A percentile compares a stretch with the other conserved stretches of the same genome.
phyloP scores from a whole-genome alignment of 2,329 filamentous ascomycete genomes.

The Pseudocercospora eumusae region DNA sequence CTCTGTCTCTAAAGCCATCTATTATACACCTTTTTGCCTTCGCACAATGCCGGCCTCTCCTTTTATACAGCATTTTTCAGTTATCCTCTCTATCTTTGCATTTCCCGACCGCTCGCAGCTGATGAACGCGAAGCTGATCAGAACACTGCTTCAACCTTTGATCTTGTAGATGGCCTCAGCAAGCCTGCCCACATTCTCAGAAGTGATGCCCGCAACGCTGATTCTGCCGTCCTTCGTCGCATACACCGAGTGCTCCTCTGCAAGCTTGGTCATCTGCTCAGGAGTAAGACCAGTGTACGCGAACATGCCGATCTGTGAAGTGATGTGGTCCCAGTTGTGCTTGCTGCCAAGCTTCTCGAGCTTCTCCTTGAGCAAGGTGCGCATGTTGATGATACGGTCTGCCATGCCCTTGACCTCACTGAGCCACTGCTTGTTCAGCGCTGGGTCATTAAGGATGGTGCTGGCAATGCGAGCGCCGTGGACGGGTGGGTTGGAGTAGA shows the following conservation, averaged over 20 bases:
- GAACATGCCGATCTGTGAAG: conserved; percentile 98
- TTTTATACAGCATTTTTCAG: not conserved
- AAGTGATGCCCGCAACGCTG: conserved; percentile 81
- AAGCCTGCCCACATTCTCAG: conserved; percentile 74
- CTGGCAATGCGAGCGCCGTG: conserved; percentile 94
- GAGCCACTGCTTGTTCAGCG: conserved; percentile 90
- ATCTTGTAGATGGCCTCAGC: conserved; percentile 84
- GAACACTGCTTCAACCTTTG: conserved; percentile 55
- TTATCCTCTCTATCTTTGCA: not conserved
- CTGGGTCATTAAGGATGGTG: conserved; percentile 82
- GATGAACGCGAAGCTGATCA: not conserved
- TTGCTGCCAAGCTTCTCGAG: conserved; percentile 92
- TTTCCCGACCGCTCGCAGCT: not conserved
- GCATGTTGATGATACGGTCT: conserved; percentile 98
- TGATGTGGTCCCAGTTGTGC: conserved; percentile 99
- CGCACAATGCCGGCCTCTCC: not conserved
- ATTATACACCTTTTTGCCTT: conserved; percentile 4
- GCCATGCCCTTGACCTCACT: conserved; percentile 98
- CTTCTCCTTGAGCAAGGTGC: conserved; percentile 88
- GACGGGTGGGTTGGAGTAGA: conserved; percentile 98
- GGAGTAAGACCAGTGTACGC: conserved; percentile 92
- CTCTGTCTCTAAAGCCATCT: conserved; percentile 1
- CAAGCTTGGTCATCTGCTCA: conserved; percentile 86
- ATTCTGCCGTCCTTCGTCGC: conserved; percentile 91
- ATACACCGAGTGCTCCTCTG: conserved; percentile 96